phyloP scores from a whole-genome alignment of 2,329 filamentous ascomycete species.

The Aspergillus ibericus region DNA sequence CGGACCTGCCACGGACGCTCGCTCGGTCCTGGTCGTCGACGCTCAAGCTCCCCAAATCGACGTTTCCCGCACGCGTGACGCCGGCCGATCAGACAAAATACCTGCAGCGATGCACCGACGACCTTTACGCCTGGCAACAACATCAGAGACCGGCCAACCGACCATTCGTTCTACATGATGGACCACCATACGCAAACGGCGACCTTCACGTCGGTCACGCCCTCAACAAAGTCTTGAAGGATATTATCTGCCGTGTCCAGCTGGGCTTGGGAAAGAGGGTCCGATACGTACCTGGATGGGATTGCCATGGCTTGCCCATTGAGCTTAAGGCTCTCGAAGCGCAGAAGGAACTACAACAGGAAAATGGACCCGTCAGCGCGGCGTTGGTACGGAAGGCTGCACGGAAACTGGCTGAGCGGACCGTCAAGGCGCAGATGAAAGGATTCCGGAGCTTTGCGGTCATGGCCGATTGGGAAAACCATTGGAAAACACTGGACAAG shows the following conservation, averaged over 20 bases:
- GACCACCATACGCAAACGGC: slow-evolving; percentile 95
- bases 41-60: slow-evolving; percentile 71
- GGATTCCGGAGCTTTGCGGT: slow-evolving; percentile 61
- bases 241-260: slow-evolving; percentile 82
- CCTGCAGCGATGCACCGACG: slow-evolving; percentile 76
- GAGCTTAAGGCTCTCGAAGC: slow-evolving; percentile 86
- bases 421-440: slow-evolving; percentile 60
- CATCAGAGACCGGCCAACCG: slow-evolving; percentile 52
- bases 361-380: slow-evolving; percentile 34
- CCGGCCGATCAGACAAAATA: slow-evolving; percentile 54
- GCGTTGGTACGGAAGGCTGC: slow-evolving; percentile 57
- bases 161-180: slow-evolving; percentile 85
- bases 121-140: slow-evolving; percentile 86
- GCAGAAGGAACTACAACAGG: slow-evolving; percentile 39
- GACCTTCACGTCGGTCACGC: slow-evolving; percentile 89
- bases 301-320: slow-evolving; percentile 95
- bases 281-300: slow-evolving; percentile 89
- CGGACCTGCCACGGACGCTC: slow-evolving; percentile 37
- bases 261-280: slow-evolving; percentile 75
- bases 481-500: slow-evolving; percentile 64
- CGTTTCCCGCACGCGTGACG: slow-evolving; percentile 59
- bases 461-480: slow-evolving; percentile 64
- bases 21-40: slow-evolving; percentile 68
- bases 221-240: slow-evolving; percentile 95
- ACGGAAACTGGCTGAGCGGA: slow-evolving; percentile 54